Conservation (phyloP, 2,329 filamentous ascomycete species). For the Elsinoe fawcettii region DNA sequence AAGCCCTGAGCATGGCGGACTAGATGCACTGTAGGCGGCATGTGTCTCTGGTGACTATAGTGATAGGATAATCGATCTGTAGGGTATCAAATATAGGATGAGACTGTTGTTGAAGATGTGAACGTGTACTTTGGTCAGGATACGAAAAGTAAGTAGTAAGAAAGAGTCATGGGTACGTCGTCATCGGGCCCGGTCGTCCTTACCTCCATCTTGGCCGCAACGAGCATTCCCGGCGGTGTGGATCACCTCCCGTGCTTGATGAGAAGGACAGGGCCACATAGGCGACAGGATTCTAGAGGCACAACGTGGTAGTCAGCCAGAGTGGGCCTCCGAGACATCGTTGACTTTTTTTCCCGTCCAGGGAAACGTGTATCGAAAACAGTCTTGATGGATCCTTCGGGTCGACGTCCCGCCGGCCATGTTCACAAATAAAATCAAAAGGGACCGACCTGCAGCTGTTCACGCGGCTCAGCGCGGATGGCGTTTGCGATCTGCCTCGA, state of each 20-base stretch:
- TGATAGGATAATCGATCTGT: background rate
- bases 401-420: background rate
- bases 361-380: background rate
- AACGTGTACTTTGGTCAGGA: background rate
- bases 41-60: constrained; percentile 17
- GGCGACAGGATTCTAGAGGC: background rate
- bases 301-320: background rate
- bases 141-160: background rate
- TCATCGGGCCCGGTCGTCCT: constrained; percentile 2
- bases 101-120: background rate
- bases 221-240: background rate
- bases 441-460: constrained; percentile 2
- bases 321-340: background rate
- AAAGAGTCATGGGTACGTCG: background rate
- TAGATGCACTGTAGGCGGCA: constrained; percentile 50
- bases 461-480: constrained; percentile 9
- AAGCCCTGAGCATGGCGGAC: constrained; percentile 67
- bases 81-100: constrained; percentile 1
- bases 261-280: background rate
- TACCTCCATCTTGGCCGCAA: constrained; percentile 6
- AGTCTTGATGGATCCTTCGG: background rate
- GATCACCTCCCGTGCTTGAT: background rate
- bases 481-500: background rate
- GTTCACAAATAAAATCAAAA: background rate
- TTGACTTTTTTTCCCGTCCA: background rate